Conservation (phyloP, 176 grass and related monocot genomes). For the Oryza longistaminata region DNA sequence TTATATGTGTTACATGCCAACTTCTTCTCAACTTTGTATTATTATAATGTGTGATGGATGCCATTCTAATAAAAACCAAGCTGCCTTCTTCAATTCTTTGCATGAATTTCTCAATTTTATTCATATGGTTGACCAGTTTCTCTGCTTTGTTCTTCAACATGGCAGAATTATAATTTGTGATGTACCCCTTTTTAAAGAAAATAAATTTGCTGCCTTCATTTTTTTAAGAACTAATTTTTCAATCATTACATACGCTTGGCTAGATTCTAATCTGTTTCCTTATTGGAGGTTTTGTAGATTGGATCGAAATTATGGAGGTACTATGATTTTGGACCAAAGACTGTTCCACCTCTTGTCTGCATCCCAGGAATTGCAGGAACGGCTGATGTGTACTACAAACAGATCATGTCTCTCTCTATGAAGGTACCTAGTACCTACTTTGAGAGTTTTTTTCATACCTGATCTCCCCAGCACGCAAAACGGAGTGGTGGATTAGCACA, state of each 20-base stretch:
- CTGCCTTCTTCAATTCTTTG: not conserved
- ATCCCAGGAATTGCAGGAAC: slow-evolving; percentile 96
- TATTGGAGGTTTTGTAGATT: slow-evolving; percentile 58
- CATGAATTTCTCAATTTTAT: not conserved
- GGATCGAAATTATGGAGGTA: slow-evolving; percentile 90
- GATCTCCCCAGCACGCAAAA: not conserved
- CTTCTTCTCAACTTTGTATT: not conserved
- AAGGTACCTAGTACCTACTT: slow-evolving; percentile 66
- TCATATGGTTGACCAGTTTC: not conserved
- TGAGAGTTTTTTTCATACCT: not conserved
- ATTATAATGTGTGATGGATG: not conserved
- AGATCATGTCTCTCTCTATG: slow-evolving; percentile 91
- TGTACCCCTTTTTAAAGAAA: not conserved
- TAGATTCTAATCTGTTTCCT: slow-evolving; percentile 15
- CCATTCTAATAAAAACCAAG: not conserved
- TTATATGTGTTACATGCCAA: not conserved
- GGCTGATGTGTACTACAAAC: slow-evolving; percentile 98
- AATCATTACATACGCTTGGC: slow-evolving; percentile 9
- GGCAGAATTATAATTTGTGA: not conserved
- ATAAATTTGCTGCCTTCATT: not conserved
- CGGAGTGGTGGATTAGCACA: too few species aligned
- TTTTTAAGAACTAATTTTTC: not conserved
- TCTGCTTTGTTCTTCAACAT: slow-evolving; percentile 19
- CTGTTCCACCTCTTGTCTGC: slow-evolving; percentile 80
- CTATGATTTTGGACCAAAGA: slow-evolving; percentile 97